Conservation (phyloP, 1,139 yeast species). For the Pichia sorboxylosa region DNA sequence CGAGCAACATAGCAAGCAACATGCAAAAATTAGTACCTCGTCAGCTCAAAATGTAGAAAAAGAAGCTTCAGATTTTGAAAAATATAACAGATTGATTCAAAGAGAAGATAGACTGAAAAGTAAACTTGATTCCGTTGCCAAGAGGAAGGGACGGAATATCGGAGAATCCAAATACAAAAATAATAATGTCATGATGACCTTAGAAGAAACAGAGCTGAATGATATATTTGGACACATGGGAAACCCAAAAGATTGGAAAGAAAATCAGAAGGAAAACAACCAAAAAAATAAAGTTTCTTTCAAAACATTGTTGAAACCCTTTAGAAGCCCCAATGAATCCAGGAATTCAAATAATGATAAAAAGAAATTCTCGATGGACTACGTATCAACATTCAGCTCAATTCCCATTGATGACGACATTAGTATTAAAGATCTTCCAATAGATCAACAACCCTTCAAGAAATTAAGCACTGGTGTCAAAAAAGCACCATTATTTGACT, state of each 20-base stretch:
- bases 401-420: slow-evolving; percentile 14
- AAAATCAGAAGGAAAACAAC: slow-evolving; percentile 2
- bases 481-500: neutral
- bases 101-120: slow-evolving; percentile 25
- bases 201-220: slow-evolving; percentile 17
- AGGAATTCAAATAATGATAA: neutral
- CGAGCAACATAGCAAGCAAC: neutral
- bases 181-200: slow-evolving; percentile 9
- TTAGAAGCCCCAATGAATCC: neutral
- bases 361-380: slow-evolving; percentile 5
- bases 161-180: neutral
- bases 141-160: slow-evolving; percentile 5
- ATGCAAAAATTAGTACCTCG: too few relatives aligned
- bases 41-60: slow-evolving; percentile 1
- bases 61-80: slow-evolving; percentile 27
- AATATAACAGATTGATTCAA: slow-evolving; percentile 26
- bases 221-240: slow-evolving; percentile 12
- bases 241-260: slow-evolving; percentile 10
- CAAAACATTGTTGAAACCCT: neutral
- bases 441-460: slow-evolving; percentile 18
- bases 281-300: neutral
- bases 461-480: too few relatives aligned
- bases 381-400: slow-evolving; percentile 8
- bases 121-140: slow-evolving; percentile 25
- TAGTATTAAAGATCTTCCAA: slow-evolving; percentile 17